Percentiles rank a stretch among this genome's conserved stretches.
Conservation (phyloP, 2,329 filamentous ascomycete genomes). For the Calonectria hongkongensis region DNA sequence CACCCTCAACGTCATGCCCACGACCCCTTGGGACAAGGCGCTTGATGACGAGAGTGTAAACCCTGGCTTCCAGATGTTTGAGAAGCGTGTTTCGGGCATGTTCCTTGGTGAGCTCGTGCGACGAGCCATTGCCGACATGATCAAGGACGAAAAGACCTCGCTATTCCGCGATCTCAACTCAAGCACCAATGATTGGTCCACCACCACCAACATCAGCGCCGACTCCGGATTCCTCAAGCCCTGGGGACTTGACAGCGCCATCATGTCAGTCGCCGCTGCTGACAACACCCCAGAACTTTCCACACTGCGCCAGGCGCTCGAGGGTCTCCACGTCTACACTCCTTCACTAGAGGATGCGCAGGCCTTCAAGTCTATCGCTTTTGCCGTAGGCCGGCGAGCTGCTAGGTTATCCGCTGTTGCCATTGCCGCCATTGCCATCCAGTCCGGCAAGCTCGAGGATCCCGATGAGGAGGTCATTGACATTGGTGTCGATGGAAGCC, state of each 20-base stretch:
- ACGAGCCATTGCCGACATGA: conserved; percentile 82
- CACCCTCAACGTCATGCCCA: conserved; percentile 89
- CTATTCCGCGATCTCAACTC: conserved; percentile 88
- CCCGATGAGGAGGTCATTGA: conserved; percentile 84
- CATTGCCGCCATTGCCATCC: conserved; percentile 88
- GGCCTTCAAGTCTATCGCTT: conserved; percentile 88
- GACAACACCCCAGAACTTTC: conserved; percentile 84
- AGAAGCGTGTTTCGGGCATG: conserved; percentile 99
- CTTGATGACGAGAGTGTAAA: conserved; percentile 90
- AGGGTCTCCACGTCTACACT: conserved; percentile 84
- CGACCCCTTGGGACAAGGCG: conserved; percentile 86
- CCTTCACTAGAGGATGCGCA: conserved; percentile 89
- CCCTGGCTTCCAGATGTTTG: conserved; percentile 98
- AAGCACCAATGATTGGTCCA: conserved; percentile 80
- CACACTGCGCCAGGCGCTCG: conserved; percentile 85
- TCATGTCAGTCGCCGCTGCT: conserved; percentile 90
- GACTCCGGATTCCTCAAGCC: conserved; percentile 82
- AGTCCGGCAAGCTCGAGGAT: conserved; percentile 82
- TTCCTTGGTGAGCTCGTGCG: conserved; percentile 96
- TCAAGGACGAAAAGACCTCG: conserved; percentile 78
- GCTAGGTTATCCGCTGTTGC: conserved; percentile 92
- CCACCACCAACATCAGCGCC: conserved; percentile 81
- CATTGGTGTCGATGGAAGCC: conserved; percentile 93
- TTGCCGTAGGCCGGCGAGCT: conserved; percentile 90
- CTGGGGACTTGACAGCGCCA: conserved; percentile 94